Conservation (phyloP, 257 asterid genomes). For the Craterostigma plantagineum region DNA sequence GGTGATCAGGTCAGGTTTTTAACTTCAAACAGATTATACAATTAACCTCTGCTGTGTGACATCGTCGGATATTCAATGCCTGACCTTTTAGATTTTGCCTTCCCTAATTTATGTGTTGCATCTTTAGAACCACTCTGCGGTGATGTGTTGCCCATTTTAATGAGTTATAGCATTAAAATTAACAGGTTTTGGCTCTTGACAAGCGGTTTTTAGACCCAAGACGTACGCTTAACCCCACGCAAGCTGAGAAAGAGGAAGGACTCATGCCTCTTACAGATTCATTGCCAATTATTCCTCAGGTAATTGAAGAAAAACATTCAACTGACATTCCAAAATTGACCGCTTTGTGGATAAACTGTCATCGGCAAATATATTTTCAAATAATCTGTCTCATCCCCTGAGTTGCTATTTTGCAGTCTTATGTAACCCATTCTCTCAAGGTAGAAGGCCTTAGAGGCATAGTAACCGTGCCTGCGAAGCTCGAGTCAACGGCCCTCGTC, state of each 20-base stretch:
- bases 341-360: neutral
- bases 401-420: conserved; percentile 43
- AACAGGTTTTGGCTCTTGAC: conserved; percentile 94
- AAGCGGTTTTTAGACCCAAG: conserved; percentile 92
- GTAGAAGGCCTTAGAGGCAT: conserved; percentile 89
- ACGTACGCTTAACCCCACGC: conserved; percentile 75
- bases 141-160: neutral
- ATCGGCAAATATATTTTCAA: neutral
- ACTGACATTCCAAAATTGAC: no score
- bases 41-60: no score
- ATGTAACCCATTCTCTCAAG: conserved; percentile 69
- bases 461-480: conserved; percentile 63
- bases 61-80: neutral
- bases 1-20: conserved; percentile 67
- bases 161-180: neutral
- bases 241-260: conserved; percentile 99
- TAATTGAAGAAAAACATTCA: conserved; percentile 10
- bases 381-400: neutral
- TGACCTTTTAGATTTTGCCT: neutral
- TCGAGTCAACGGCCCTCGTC: conserved; percentile 90
- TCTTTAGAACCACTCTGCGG: neutral
- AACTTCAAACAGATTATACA: neutral
- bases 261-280: conserved; percentile 90
- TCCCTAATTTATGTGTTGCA: neutral
- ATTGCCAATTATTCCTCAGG: conserved; percentile 93